Base-by-base conservation (phyloP, 805 yeast genomes). In the Metschnikowia colocasiae region DNA sequence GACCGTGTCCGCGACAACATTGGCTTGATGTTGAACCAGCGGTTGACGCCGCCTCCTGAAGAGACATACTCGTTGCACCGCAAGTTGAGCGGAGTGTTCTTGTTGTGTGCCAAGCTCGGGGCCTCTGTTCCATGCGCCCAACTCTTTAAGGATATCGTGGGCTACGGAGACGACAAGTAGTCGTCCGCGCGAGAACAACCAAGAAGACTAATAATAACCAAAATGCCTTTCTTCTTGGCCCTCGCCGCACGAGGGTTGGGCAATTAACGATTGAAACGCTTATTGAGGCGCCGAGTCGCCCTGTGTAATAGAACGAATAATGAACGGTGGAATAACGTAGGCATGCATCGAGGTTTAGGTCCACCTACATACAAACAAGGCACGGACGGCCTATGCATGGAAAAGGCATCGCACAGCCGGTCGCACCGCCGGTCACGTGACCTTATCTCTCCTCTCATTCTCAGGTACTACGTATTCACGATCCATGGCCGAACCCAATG, bases 21-120 rank as follows among this genome's bases (percentile, higher is more conserved):
- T 55, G 83, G 89, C 2, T 69, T 91, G 45, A 94, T 94, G 99
- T 75, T 94, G 51, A 80, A 83, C 51, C 96, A 94, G 65, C 80
- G 99, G 56, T 73, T 94, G 51, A 81, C 96, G 3, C 97, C 99
- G 3, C 99, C 99, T 12, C 99, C 99, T 2, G 98, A 94, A 60
- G 99, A 94, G 66, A 94, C 99, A 0, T 94, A 94, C 64, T 86
- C 96, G n/a, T 73, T 94, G 57, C 99, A 94, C 68, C 77, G 99
- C 59, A 94, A 94, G 62, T 81, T 94, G 60, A 87, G 96, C 61
- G 99, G 99, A 9, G 95, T 94, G 1, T 94, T 87, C 61, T 73
- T 94, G 51, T 73, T 94, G 46, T 92, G 98, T 69, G 87, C 98
- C 3, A 79, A 87, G 57, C 74, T 94, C 66, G 73, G 80, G 34